These are phyloP conservation scores for Colletotrichum abscissum DNA, from an alignment of 2,329 filamentous ascomycete genomes.

Conservation along the genomic window DNA sequence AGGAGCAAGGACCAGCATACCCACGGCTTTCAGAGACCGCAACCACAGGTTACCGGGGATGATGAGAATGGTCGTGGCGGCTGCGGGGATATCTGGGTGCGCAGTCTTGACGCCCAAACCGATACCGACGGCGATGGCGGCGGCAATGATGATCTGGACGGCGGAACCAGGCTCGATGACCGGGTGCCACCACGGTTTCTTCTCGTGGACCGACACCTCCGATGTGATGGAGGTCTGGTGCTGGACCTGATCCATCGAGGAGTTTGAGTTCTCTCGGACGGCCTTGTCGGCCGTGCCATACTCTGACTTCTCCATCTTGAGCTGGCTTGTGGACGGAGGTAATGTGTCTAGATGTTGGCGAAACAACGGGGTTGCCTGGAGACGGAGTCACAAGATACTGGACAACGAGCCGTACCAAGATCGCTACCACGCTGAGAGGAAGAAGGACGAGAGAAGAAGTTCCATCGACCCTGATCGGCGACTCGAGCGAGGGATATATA, in stretches of 20 bases:
- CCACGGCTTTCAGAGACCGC: conserved; percentile 58
- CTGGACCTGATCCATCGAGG: conserved; percentile 33
- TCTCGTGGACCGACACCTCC: conserved; percentile 36
- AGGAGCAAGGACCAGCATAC: conserved; percentile 43
- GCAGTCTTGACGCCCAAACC: conserved; percentile 57
- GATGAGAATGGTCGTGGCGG: conserved; percentile 53
- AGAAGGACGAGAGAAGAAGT: neutral
- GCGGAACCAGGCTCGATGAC: conserved; percentile 56
- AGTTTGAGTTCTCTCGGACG: conserved; percentile 37
- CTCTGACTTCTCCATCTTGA: conserved; percentile 33
- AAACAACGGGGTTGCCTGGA: neutral
- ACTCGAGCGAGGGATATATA: conserved; percentile 22
- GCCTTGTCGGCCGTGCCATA: conserved; percentile 31
- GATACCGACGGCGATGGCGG: conserved; percentile 60
- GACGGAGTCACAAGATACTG: neutral
- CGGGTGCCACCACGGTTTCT: conserved; percentile 49
- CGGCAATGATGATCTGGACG: conserved; percentile 61
- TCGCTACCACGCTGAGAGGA: conserved; percentile 12
- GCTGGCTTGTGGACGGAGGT: neutral
- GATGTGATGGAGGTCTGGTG: conserved; percentile 23
- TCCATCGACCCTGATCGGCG: neutral
- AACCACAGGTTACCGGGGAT: conserved; percentile 64
- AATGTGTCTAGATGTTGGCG: neutral
- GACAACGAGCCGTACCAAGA: conserved; percentile 3
- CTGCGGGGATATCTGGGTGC: conserved; percentile 54